phyloP scores from a whole-genome alignment of 2,329 filamentous ascomycete genomes.

The Cladosporium halotolerans region DNA sequence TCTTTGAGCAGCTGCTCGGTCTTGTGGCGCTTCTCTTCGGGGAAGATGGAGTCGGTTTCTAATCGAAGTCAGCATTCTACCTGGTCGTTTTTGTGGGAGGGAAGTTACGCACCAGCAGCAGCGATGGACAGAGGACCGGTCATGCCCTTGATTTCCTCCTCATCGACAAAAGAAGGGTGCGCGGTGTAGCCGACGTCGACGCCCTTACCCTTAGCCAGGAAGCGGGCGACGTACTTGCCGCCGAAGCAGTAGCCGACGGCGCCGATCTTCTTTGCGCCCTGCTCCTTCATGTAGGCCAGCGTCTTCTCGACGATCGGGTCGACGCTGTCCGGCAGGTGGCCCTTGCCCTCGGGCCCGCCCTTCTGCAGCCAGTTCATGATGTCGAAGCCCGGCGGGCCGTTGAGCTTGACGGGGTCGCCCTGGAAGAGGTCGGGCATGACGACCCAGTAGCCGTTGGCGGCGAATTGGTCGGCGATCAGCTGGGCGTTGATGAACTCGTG shows the following conservation, averaged over 20 bases:
- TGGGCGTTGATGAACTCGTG: constrained; percentile 47
- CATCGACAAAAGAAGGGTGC: constrained; percentile 68
- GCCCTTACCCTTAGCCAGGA: constrained; percentile 48
- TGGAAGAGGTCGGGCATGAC: constrained; percentile 67
- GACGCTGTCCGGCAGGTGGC: constrained; percentile 39
- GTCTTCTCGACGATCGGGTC: constrained; percentile 48
- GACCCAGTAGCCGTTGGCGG: constrained; percentile 64
- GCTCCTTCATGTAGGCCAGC: constrained; percentile 43
- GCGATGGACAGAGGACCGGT: constrained; percentile 54
- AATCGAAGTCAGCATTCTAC: not conserved
- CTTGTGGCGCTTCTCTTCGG: constrained; percentile 48
- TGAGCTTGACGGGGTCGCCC: constrained; percentile 56
- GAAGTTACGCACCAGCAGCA: constrained; percentile 48
- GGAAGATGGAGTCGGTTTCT: constrained; percentile 57
- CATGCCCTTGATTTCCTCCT: constrained; percentile 54
- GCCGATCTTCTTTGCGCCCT: constrained; percentile 45
- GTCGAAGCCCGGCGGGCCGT: constrained; percentile 42
- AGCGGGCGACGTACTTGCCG: constrained; percentile 55
- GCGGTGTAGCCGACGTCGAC: constrained; percentile 67
- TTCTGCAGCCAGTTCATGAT: constrained; percentile 45
- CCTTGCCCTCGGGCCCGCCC: constrained; percentile 25
- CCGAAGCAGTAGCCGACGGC: constrained; percentile 46
- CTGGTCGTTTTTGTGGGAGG: not conserved
- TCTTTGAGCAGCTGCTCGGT: constrained; percentile 55
- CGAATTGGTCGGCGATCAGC: constrained; percentile 66